phyloP scores from a whole-genome alignment of 2,329 filamentous ascomycete genomes.

The Blastomyces gilchristii region DNA sequence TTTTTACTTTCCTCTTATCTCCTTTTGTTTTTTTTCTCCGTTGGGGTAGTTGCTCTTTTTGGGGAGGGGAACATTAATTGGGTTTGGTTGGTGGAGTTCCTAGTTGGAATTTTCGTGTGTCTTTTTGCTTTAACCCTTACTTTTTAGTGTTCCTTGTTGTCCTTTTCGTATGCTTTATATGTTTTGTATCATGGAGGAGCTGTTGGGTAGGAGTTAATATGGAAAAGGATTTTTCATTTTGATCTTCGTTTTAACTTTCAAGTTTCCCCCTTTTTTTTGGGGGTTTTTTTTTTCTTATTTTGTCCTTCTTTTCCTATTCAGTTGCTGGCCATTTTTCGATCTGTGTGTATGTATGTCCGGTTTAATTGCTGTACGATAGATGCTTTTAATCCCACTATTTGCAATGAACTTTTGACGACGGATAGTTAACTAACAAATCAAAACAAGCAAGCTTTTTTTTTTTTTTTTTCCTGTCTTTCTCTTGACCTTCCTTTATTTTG shows the following conservation, averaged over 20 bases:
- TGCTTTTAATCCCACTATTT: no score
- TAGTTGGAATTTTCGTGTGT: not conserved
- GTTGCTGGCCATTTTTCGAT: no score
- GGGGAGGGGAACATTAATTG: not conserved
- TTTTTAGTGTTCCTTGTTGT: not conserved
- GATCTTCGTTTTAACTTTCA: no score
- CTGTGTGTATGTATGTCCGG: no score
- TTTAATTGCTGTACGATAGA: no score
- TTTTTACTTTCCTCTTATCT: no score
- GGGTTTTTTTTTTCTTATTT: not conserved
- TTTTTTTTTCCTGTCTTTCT: no score
- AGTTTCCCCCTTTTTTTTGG: not conserved
- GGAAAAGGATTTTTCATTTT: not conserved
- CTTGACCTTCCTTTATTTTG: no score
- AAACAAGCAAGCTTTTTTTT: no score
- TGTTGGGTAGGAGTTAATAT: not conserved
- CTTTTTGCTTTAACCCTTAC: not conserved
- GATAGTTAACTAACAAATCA: no score
- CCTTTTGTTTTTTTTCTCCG: not conserved
- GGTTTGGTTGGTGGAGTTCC: not conserved
- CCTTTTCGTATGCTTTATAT: not conserved
- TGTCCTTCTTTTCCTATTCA: not conserved
- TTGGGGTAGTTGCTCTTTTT: not conserved
- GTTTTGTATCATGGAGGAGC: not conserved
- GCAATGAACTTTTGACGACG: no score